Conservation (phyloP, 2,329 filamentous ascomycete species). For the Fusarium sp. region DNA sequence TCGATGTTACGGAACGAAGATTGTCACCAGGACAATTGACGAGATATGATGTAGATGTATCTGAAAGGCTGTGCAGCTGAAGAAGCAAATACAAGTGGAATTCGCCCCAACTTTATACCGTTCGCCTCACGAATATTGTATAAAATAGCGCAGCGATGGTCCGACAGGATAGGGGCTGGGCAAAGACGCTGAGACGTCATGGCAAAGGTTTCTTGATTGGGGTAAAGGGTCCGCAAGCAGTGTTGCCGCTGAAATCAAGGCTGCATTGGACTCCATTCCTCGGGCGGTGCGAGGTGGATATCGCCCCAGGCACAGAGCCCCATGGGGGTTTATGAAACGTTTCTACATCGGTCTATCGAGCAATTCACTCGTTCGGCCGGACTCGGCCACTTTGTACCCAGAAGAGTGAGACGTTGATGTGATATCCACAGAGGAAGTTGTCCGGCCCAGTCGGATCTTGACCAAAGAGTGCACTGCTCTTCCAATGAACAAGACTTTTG, state of each 20-base stretch:
- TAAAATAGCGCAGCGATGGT: slow-evolving; percentile 27
- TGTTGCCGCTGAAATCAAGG: slow-evolving; percentile 22
- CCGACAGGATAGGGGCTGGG: slow-evolving; percentile 10
- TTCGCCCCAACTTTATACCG: slow-evolving; percentile 8
- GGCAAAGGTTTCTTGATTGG: background rate
- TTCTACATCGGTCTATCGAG: background rate
- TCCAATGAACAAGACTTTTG: background rate
- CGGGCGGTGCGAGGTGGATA: background rate
- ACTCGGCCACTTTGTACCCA: background rate
- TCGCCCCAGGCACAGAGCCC: slow-evolving; percentile 5
- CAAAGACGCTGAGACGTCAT: slow-evolving; percentile 19
- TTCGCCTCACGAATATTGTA: background rate
- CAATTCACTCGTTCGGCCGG: slow-evolving; percentile 6
- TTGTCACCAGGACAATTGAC: slow-evolving; percentile 5
- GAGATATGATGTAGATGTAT: background rate
- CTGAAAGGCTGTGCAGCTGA: background rate
- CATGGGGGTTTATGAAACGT: slow-evolving; percentile 28
- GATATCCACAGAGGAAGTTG: background rate
- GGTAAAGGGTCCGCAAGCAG: background rate
- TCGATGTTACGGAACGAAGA: background rate
- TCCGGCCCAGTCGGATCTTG: slow-evolving; percentile 28
- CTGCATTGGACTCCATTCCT: slow-evolving; percentile 7
- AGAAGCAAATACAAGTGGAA: background rate
- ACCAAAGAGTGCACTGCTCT: slow-evolving; percentile 4
- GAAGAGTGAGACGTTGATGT: background rate